These are phyloP conservation scores for Talaromyces pinophilus DNA, from an alignment of 2,329 filamentous ascomycete species.

Conservation along the genomic window DNA sequence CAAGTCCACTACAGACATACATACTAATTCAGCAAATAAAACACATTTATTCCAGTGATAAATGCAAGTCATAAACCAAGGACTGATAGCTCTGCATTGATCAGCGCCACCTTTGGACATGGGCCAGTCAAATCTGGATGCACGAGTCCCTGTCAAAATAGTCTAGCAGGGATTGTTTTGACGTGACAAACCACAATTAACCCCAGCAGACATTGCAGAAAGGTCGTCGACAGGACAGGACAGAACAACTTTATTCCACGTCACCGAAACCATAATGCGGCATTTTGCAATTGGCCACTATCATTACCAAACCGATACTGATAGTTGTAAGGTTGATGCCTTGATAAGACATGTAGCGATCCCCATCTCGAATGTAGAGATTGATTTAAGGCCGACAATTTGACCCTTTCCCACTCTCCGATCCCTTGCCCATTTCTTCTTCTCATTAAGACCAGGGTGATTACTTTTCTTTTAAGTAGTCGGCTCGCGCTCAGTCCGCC, in stretches of 20 bases:
- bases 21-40: conserved; percentile 12
- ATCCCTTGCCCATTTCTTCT: conserved; percentile 6
- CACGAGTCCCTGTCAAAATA: background rate
- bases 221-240: conserved; percentile 5
- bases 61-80: conserved; percentile 21
- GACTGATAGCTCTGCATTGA: conserved; percentile 20
- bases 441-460: conserved; percentile 11
- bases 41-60: conserved; percentile 10
- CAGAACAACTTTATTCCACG: conserved; percentile 17
- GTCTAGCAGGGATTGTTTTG: conserved; percentile 20
- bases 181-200: conserved; percentile 15
- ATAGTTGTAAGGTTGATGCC: background rate
- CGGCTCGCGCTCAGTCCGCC: conserved; percentile 6
- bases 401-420: background rate
- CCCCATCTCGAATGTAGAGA: conserved; percentile 14
- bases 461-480: conserved; percentile 8
- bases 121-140: conserved; percentile 10
- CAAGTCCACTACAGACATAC: background rate
- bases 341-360: background rate
- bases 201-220: background rate
- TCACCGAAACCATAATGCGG: conserved; percentile 21
- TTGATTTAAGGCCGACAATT: conserved; percentile 17
- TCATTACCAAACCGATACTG: background rate
- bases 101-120: conserved; percentile 17
- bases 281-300: conserved; percentile 18